Conservation (phyloP, 805 yeast genomes). For the Candida chilensis region DNA sequence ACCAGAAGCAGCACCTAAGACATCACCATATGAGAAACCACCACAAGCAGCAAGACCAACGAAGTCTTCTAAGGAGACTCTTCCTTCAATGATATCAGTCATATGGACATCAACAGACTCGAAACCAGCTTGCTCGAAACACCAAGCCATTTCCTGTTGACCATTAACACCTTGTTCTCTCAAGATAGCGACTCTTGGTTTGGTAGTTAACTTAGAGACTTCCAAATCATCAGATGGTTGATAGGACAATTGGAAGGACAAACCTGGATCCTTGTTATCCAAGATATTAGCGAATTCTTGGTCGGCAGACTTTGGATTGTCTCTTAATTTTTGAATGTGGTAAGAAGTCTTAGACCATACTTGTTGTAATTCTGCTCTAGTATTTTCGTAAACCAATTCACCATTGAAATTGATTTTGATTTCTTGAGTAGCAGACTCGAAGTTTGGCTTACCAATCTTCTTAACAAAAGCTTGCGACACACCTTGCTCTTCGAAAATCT, state of each 20-base stretch:
- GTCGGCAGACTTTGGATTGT: conserved; percentile 84
- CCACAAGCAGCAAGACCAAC: conserved; percentile 98
- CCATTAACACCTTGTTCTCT: conserved; percentile 99
- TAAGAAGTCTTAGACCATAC: conserved; percentile 85
- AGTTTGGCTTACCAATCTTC: conserved; percentile 63
- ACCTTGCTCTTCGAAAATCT: conserved; percentile 49
- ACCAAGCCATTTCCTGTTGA: conserved; percentile 97
- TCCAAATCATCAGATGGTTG: conserved; percentile 43
- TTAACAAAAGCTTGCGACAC: conserved; percentile 43
- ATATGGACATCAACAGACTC: conserved; percentile 92
- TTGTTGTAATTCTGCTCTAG: conserved; percentile 70
- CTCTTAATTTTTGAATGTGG: conserved; percentile 85
- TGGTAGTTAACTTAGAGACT: conserved; percentile 22
- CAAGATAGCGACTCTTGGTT: conserved; percentile 89
- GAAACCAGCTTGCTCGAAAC: conserved; percentile 92
- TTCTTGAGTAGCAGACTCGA: conserved; percentile 39
- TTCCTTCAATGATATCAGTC: conserved; percentile 81
- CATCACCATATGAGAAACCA: conserved; percentile 98
- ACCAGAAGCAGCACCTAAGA: conserved; percentile 96
- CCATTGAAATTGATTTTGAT: conserved; percentile 41
- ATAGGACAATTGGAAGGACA: conserved; percentile 71
- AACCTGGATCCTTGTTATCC: conserved; percentile 87
- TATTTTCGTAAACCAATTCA: conserved; percentile 31
- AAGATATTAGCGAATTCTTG: conserved; percentile 70
- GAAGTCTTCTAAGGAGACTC: conserved; percentile 64